Conservation (phyloP, 495 filamentous ascomycete genomes). For the Neurospora sp. region DNA sequence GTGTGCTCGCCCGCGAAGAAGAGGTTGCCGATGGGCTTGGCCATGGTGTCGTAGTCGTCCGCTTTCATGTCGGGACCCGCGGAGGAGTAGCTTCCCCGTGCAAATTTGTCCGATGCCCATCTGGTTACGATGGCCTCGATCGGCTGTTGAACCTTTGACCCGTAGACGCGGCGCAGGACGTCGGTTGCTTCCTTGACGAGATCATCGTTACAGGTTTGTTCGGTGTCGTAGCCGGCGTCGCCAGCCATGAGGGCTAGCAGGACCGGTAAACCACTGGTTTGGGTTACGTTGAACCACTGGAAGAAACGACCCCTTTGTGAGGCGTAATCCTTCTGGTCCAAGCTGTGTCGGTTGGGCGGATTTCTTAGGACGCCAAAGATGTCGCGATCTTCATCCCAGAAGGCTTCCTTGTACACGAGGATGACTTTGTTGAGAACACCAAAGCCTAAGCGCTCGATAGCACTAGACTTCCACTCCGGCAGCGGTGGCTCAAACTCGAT, state of each 20-base stretch:
- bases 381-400: slow-evolving; percentile 87
- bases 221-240: slow-evolving; percentile 81
- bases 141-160: slow-evolving; percentile 51
- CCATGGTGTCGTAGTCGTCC: slow-evolving; percentile 91
- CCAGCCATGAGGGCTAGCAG: slow-evolving; percentile 93
- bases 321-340: slow-evolving; percentile 43
- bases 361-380: slow-evolving; percentile 88
- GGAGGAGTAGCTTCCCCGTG: slow-evolving; percentile 87
- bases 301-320: slow-evolving; percentile 72
- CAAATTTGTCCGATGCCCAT: slow-evolving; percentile 83
- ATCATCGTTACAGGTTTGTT: slow-evolving; percentile 58
- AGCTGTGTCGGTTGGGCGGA: slow-evolving; percentile 40
- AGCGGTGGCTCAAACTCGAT: slow-evolving; percentile 75
- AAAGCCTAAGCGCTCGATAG: slow-evolving; percentile 83
- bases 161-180: slow-evolving; percentile 56
- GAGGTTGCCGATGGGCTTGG: slow-evolving; percentile 70
- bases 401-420: slow-evolving; percentile 76
- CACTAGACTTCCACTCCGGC: slow-evolving; percentile 71
- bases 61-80: slow-evolving; percentile 68
- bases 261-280: slow-evolving; percentile 76
- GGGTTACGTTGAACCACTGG: slow-evolving; percentile 91
- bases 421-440: slow-evolving; percentile 93
- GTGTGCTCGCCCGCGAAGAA: slow-evolving; percentile 97
- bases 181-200: slow-evolving; percentile 70
- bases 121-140: slow-evolving; percentile 86